phyloP scores from a whole-genome alignment of 176 grass and related monocot species.

The Oropetium thomaeum region DNA sequence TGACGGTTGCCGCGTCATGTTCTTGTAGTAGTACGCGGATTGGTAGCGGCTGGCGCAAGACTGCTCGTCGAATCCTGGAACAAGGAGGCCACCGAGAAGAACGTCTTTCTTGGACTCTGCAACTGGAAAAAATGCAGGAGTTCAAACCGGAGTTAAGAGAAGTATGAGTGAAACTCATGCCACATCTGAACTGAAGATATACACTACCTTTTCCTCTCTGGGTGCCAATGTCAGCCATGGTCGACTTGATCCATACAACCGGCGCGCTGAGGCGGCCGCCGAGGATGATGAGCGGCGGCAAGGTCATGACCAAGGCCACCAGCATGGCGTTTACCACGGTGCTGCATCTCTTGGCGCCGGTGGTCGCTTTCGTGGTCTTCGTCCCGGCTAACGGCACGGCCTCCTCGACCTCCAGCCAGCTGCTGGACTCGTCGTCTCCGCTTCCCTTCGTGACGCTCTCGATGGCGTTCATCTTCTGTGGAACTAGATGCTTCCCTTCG shows the following conservation, averaged over 20 bases:
- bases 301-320: conserved; percentile 26
- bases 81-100: conserved; percentile 63
- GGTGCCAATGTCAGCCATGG: background rate
- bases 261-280: background rate
- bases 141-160: too few relatives aligned
- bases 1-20: conserved; percentile 38
- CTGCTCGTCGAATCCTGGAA: conserved; percentile 36
- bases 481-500: too few relatives aligned
- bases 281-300: conserved; percentile 25
- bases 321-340: conserved; percentile 7
- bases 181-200: too few relatives aligned
- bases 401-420: conserved; percentile 25
- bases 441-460: too few relatives aligned
- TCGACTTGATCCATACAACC: conserved; percentile 37
- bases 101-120: conserved; percentile 19
- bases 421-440: too few relatives aligned
- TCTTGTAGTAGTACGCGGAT: conserved; percentile 39
- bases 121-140: background rate
- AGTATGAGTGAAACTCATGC: too few relatives aligned
- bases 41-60: conserved; percentile 55
- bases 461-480: too few relatives aligned
- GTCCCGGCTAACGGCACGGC: conserved; percentile 21
- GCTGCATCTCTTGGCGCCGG: conserved; percentile 17
- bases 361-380: background rate
- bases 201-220: background rate